Conservation (phyloP, 495 filamentous ascomycete genomes). For the Hyaloscypha bicolor region DNA sequence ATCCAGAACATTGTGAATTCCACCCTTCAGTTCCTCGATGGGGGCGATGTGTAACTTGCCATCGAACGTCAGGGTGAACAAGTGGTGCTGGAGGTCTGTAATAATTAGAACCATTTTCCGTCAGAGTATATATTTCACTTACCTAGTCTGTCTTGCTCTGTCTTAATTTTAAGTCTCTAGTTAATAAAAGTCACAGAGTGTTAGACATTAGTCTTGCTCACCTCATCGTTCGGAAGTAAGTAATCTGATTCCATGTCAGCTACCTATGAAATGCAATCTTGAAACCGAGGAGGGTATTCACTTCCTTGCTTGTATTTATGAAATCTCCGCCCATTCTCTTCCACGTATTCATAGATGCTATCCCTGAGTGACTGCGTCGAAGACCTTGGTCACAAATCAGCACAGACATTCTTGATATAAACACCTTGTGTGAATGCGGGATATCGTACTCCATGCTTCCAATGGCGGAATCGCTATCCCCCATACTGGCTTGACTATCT, state of each 20-base stretch:
- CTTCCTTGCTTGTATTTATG: slow-evolving; percentile 43
- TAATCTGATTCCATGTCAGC: slow-evolving; percentile 34
- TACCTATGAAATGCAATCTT: slow-evolving; percentile 15
- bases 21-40: not conserved
- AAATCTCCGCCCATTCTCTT: slow-evolving; percentile 42
- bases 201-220: not conserved
- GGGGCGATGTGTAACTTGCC: slow-evolving; percentile 23
- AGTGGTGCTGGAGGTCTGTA: slow-evolving; percentile 51
- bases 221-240: slow-evolving; percentile 41
- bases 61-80: slow-evolving; percentile 14
- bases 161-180: not conserved
- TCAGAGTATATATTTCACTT: not conserved
- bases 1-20: slow-evolving; percentile 27
- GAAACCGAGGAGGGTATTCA: slow-evolving; percentile 28
- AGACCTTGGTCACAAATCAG: not conserved
- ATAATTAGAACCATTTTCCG: not conserved
- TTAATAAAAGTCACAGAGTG: not conserved
- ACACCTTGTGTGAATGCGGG: not conserved
- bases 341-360: slow-evolving; percentile 31
- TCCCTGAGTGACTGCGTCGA: slow-evolving; percentile 13
- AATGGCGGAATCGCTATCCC: slow-evolving; percentile 11
- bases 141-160: slow-evolving; percentile 18
- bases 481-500: too few species aligned
- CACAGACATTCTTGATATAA: not conserved
- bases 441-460: slow-evolving; percentile 1